Evolutionary conservation across 441 rosid species (phyloP).

Genomic region (Pelargonium citronellum): DNA sequence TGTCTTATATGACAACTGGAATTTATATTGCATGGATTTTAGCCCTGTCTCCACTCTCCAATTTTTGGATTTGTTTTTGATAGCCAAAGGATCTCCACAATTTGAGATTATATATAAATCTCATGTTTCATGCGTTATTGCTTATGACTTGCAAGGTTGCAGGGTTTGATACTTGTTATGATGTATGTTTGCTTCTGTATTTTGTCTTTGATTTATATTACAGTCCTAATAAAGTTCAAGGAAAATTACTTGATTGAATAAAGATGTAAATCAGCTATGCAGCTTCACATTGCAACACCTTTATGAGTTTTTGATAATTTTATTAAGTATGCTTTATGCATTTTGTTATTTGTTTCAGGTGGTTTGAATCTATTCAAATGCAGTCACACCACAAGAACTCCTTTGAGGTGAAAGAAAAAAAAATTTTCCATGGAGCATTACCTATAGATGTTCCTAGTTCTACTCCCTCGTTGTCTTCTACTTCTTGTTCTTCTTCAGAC

Average conservation of each 20-base stretch:
- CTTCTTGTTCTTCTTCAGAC: constrained; percentile 26
- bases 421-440: not conserved
- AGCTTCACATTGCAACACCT: not conserved
- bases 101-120: too few relatives aligned
- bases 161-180: not conserved
- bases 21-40: too few relatives aligned
- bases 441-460: constrained; percentile 25
- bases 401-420: not conserved
- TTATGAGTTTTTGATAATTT: not conserved
- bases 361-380: not conserved
- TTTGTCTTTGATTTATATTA: not conserved
- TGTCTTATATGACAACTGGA: too few relatives aligned
- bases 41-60: too few relatives aligned
- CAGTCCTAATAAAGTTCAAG: not conserved
- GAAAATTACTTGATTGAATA: not conserved
- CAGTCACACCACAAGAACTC: not conserved
- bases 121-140: not conserved
- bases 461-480: constrained; percentile 7
- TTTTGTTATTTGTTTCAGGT: not conserved
- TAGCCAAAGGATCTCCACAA: too few relatives aligned
- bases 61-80: too few relatives aligned
- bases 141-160: not conserved
- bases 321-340: not conserved
- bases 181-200: not conserved
- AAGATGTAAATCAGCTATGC: not conserved